Evolutionary conservation across 352 stramenopile genomes (phyloP), one percentile per base, ranked within the genome.

Genomic region (Phytopythium boreale): DNA sequence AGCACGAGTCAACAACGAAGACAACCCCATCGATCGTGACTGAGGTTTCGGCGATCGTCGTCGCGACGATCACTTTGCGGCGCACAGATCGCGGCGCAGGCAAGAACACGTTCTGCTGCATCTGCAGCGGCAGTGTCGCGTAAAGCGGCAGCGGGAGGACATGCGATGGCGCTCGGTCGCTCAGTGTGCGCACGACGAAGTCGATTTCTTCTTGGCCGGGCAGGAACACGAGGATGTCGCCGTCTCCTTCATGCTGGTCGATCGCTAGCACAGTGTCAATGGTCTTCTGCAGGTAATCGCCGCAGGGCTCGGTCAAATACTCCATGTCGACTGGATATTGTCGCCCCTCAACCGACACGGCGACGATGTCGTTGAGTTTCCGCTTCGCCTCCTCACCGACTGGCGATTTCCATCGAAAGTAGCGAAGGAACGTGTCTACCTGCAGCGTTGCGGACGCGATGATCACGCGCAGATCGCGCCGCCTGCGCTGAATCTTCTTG

Each of bases 21-120:
- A 90, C 79, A 10, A 98, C 95, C 51, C 98, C 97, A 27, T 97
- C 92, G 64, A 99, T 99, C 2, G 98, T 99, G 59, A 99, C 95
- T 0, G 93, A 99, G 19, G 95, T 98, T 75, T 98, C 92, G 19
- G 93, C 93, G 62, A 98, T 98, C 27, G 95, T 98, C 22, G 93
- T 98, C 7, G 89, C 81, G 11, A 95, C 79, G 59, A 95, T 92
- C 29, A 96, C 75, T 64, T 97, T 97, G 37, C 90, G 80, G 31
- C 71, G 71, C 39, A 90, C 61, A 17, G 78, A 68, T 34, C 76
- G 72, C n/a, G 86, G 88, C 4, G 82, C 62, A 7, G 81, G 77
- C 11, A 97, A 68, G 46, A 99, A 98, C n/a, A 92, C 92, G 44
- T 85, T 80, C 52, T 97, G 84, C 68, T 99, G 97, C 75, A 98